phyloP scores from a whole-genome alignment of 805 yeast genomes.

The Starmerella bombi region DNA sequence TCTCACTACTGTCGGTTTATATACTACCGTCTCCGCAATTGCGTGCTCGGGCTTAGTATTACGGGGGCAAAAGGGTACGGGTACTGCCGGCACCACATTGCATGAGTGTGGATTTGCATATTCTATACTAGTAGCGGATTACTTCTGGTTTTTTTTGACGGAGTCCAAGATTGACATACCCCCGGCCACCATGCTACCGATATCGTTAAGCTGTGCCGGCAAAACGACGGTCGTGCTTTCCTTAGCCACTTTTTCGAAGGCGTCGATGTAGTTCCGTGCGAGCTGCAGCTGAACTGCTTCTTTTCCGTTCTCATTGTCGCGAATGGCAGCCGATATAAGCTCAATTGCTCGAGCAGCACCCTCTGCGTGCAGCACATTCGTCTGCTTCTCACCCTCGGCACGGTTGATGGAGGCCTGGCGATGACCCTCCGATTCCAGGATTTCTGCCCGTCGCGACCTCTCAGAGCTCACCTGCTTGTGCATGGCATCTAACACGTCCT shows the following conservation, averaged over 20 bases:
- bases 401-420: conserved; percentile 67
- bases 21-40: no score
- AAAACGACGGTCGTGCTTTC: conserved; percentile 65
- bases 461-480: conserved; percentile 83
- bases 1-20: no score
- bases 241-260: conserved; percentile 71
- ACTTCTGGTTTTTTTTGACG: conserved; percentile 24
- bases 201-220: conserved; percentile 63
- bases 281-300: conserved; percentile 69
- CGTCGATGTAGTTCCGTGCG: conserved; percentile 72
- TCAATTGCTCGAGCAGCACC: conserved; percentile 65
- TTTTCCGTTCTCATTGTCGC: conserved; percentile 52
- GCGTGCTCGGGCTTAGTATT: no score
- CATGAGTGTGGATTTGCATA: no score
- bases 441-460: conserved; percentile 75
- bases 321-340: conserved; percentile 52
- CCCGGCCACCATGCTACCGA: conserved; percentile 60
- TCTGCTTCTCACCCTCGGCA: conserved; percentile 68
- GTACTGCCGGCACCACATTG: no score
- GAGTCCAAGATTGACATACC: conserved; percentile 61
- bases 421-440: conserved; percentile 73
- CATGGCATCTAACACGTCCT: conserved; percentile 77
- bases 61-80: no score
- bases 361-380: conserved; percentile 63
- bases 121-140: no score